Conservation (phyloP, 257 asterid species). For the Solanum dulcamara region DNA sequence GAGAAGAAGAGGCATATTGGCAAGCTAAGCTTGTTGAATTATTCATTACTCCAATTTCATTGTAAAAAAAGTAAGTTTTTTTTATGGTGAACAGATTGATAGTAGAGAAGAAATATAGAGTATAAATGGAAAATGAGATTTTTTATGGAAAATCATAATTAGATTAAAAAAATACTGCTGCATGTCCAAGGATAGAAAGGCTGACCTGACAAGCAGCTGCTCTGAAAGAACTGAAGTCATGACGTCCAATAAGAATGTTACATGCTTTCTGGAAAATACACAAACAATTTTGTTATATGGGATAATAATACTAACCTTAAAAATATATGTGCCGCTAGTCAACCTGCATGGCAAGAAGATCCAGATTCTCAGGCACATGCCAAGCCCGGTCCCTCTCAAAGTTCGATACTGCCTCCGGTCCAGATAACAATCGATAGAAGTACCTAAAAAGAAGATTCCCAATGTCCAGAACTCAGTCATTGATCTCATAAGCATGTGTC, state of each 20-base stretch:
- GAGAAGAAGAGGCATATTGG: no score
- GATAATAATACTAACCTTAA: background rate
- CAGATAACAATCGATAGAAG: constrained; percentile 61
- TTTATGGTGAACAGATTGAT: background rate
- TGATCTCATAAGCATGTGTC: background rate
- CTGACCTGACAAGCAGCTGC: constrained; percentile 85
- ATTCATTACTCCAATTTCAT: background rate
- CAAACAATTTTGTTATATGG: background rate
- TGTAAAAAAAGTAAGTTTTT: background rate
- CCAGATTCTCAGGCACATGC: constrained; percentile 81
- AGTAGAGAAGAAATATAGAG: background rate
- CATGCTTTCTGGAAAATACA: constrained; percentile 68
- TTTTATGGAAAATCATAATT: background rate
- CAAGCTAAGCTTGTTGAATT: background rate
- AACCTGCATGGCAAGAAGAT: constrained; percentile 76
- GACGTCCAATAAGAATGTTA: constrained; percentile 63
- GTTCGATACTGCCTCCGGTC: constrained; percentile 53
- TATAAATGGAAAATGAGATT: background rate
- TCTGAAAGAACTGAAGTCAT: constrained; percentile 93
- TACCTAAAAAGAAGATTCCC: constrained; percentile 41
- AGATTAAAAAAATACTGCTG: background rate
- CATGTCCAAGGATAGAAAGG: background rate
- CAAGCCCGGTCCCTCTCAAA: constrained; percentile 83
- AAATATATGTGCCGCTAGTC: background rate
- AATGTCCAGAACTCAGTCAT: background rate